Conservation (phyloP, 2,329 filamentous ascomycete genomes). For the Volutella citrinella region DNA sequence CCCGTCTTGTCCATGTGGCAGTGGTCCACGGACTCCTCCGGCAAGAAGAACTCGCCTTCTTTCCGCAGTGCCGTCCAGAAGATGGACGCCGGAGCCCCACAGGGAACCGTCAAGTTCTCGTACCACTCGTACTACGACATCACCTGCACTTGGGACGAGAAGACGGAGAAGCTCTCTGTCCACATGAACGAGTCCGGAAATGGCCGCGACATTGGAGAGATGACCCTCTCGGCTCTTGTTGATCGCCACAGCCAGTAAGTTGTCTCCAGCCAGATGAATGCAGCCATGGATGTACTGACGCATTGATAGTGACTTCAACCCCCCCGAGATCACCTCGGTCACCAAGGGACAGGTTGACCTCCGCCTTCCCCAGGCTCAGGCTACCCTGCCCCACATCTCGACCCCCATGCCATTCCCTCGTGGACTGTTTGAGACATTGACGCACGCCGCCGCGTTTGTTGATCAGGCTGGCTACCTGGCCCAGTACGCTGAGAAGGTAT, state of each 20-base stretch:
- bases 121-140: constrained; percentile 14
- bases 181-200: constrained; percentile 5
- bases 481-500: constrained; percentile 14
- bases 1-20: constrained; percentile 18
- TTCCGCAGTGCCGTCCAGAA: constrained; percentile 7
- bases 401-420: constrained; percentile 12
- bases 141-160: constrained; percentile 11
- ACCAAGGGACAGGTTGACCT: constrained; percentile 13
- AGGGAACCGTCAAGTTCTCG: constrained; percentile 7
- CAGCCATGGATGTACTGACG: neutral
- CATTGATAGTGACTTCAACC: constrained; percentile 6
- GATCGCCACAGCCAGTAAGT: constrained; percentile 15
- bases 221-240: constrained; percentile 7
- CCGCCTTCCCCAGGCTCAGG: constrained; percentile 11
- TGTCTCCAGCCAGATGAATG: accelerated
- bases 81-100: neutral
- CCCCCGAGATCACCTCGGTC: neutral
- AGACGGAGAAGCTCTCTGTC: constrained; percentile 10
- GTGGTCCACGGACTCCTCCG: constrained; percentile 7
- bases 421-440: constrained; percentile 9
- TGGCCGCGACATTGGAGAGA: constrained; percentile 4
- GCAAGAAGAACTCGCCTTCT: constrained; percentile 5
- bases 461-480: constrained; percentile 18
- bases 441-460: constrained; percentile 11
- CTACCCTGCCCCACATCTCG: constrained; percentile 8